Conservation (phyloP, 139 green algal species). For the Closterium sp. region DNA sequence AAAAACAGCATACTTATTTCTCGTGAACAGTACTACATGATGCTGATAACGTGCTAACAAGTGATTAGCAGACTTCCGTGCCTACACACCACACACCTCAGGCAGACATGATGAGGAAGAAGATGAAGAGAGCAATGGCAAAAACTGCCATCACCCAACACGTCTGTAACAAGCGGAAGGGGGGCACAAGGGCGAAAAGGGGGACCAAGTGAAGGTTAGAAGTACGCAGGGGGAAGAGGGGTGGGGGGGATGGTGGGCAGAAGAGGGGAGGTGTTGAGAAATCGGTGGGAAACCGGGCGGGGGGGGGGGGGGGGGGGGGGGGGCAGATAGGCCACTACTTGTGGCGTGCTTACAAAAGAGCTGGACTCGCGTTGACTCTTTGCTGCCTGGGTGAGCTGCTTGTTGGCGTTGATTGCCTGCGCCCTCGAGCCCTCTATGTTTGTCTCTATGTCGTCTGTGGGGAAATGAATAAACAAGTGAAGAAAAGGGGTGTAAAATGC, state of each 20-base stretch:
- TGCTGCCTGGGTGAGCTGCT: neutral
- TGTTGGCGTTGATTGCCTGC: too few species aligned
- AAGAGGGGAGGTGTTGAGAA: neutral
- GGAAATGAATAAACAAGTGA: neutral
- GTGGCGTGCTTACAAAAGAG: slow-evolving; percentile 4
- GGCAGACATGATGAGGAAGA: slow-evolving; percentile 38
- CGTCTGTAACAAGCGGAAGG: slow-evolving; percentile 8
- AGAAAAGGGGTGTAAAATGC: neutral
- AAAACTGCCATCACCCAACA: slow-evolving; percentile 43
- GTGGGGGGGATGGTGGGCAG: too few species aligned
- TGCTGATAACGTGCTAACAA: neutral
- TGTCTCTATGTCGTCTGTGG: neutral
- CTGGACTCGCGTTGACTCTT: slow-evolving; percentile 41
- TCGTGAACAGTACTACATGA: neutral
- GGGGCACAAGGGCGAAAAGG: neutral
- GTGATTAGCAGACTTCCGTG: neutral
- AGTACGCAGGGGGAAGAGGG: neutral
- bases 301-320: too few species aligned
- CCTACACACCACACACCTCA: neutral
- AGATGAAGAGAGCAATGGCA: slow-evolving; percentile 21
- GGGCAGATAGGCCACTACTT: neutral
- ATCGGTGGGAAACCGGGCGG: too few species aligned
- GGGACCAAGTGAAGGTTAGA: neutral
- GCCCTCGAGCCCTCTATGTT: slow-evolving; percentile 53
- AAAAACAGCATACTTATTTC: neutral